Base-by-base conservation (phyloP, 106 monocot genomes). In the Allium cepa region DNA sequence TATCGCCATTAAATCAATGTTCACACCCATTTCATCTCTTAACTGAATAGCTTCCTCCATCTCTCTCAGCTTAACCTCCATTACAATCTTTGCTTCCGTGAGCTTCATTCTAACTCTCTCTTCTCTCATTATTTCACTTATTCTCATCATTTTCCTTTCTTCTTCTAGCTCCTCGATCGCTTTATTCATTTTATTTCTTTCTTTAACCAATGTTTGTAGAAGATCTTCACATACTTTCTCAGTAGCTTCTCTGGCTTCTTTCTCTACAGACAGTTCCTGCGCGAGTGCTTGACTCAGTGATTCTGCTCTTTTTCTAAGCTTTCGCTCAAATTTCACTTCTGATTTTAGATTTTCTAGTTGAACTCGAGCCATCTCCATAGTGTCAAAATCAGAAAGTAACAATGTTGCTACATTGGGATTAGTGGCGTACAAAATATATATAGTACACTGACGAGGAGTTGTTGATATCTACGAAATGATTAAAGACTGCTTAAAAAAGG, bases 101-200 rank as follows among this genome's bases (percentile, higher is more conserved):
- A 63, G n/a, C 63, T 46, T 63, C 46, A 63, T 46, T 26, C 63
- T 63, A 36, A 63, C 46, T 15, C 63, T 47, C 46, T 46, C 46
- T 47, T 14, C 63, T 26, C 46, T 46, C 63, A 47, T 47, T 6
- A 63, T 10, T 16, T 63, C 63, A 9, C 14, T 7, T n/a, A 47
- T 2, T 13, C 46, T 46, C 63, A 46, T 63, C 63, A 63, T 63
- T 14, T 10, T 47, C 46, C 63, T 63, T 47, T 63, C 63, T 47
- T 63, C 63, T n/a, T 63, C 63, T n/a, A 63, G 46, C 46, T 63
- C 46, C 7, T 10, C 63, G 8, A 46, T 47, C 46, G n/a, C 14
- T 63, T 9, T 46, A 36, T 4, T n/a, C 9, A 63, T 36, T 47
- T 63, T 47, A 4, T 46, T 47, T 47, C 63, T 47, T 47, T 46